Base-by-base conservation (phyloP, 805 yeast genomes). In the Yarrowia yakushimensis region DNA sequence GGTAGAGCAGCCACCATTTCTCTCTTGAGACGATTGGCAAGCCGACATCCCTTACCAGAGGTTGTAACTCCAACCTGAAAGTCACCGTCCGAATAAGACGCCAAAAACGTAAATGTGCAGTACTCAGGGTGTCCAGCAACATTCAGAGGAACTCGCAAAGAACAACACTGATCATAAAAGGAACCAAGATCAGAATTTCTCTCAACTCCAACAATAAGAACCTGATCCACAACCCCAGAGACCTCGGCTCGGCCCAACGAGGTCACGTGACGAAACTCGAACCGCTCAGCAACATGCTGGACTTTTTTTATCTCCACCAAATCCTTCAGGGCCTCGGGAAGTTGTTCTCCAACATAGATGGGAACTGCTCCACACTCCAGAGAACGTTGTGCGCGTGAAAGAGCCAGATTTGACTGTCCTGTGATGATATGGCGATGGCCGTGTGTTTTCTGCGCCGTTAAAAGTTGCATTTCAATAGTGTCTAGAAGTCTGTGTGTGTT, bases 21-120 rank as follows among this genome's bases (percentile, higher is more conserved):
- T 66, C 97, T 77, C 68, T 85, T 87, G 68, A 92, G 81, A 67
- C 96, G 79, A 62, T 85, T 82, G 0, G 97, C 96, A 59, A 92
- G 76, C 59, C 90, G 83, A 75, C 97, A 92, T 4, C 97, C 97
- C 74, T 88, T 88, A 0, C 97, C 96, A 25, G 85, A 82, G 0
- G 97, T 92, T 2, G 93, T 84, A 10, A 92, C 83, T 0, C 96
- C 96, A 60, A 92, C 67, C 72, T 88, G 93, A 73, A 92, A 84
- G 59, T 82, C 84, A 7, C 96, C 94, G 63, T 85, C 84, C 1
- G 78, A 75, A 69, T 82, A 83, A 0, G 92, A 83, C 0, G 97
- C 87, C 22, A 90, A 76, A 61, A 90, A 72, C 0, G 93, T 83
- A 71, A 92, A 92, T 0, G 92, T 83, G 62, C 94, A 88, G 25